phyloP scores from a whole-genome alignment of 768 basidiomycete genomes.

The Boletus sp. region DNA sequence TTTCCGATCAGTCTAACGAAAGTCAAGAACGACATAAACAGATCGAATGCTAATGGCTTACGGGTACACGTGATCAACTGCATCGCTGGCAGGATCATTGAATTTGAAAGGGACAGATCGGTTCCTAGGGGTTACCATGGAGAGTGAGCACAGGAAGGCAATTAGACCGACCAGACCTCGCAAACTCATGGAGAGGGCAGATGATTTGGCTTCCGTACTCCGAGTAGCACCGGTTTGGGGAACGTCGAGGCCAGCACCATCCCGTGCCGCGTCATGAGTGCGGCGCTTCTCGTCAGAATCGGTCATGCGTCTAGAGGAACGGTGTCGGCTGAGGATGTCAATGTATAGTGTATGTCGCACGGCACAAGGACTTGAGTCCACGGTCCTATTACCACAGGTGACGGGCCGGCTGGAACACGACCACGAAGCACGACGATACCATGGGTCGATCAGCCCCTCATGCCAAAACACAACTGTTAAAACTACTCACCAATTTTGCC shows the following conservation, averaged over 20 bases:
- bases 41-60: slow-evolving; percentile 21
- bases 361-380: background rate
- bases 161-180: slow-evolving; percentile 14
- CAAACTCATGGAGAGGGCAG: slow-evolving; percentile 1
- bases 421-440: background rate
- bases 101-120: slow-evolving; percentile 22
- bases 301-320: background rate
- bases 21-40: background rate
- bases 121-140: slow-evolving; percentile 12
- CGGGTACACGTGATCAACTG: slow-evolving; percentile 49
- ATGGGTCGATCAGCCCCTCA: background rate
- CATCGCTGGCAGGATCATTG: slow-evolving; percentile 32
- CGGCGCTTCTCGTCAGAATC: background rate
- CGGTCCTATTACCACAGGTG: background rate
- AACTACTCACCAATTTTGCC: background rate
- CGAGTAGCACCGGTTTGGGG: background rate
- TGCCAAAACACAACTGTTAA: background rate
- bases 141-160: slow-evolving; percentile 12
- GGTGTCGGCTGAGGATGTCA: background rate
- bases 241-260: background rate
- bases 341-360: background rate
- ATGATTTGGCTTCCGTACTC: background rate
- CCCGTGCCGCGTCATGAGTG: background rate
- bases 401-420: background rate
- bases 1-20: slow-evolving; percentile 61